Conservation (phyloP, 1,284 basidiomycete species). For the Ganoderma multipileum region DNA sequence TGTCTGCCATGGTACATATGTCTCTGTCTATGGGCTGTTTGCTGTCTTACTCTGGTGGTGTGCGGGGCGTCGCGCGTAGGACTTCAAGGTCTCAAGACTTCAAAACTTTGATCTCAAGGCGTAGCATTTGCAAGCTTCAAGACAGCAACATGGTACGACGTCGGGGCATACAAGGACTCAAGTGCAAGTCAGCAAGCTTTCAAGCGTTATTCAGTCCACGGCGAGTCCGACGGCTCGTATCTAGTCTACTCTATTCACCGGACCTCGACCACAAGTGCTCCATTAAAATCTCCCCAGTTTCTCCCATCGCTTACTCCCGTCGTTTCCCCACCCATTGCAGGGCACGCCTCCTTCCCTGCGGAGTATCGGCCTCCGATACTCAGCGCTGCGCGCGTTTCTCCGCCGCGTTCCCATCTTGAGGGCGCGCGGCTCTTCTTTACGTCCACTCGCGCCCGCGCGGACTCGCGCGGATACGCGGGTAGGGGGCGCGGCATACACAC, state of each 20-base stretch:
- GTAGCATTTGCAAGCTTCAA: not conserved
- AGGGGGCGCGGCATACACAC: too few species aligned
- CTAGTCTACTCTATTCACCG: too few species aligned
- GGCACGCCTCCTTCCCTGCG: not conserved
- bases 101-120: not conserved
- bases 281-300: not conserved
- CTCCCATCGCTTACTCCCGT: not conserved
- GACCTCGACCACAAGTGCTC: not conserved
- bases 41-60: not conserved
- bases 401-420: not conserved
- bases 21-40: not conserved
- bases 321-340: not conserved
- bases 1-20: not conserved
- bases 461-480: too few species aligned
- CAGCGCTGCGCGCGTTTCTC: not conserved
- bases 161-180: not conserved
- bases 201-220: not conserved
- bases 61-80: not conserved
- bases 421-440: not conserved
- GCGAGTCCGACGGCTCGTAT: not conserved
- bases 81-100: not conserved
- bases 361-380: not conserved
- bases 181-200: not conserved
- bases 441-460: not conserved
- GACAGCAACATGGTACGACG: not conserved